phyloP scores from a whole-genome alignment of 1,284 basidiomycete genomes.

The Boletus smithii region DNA sequence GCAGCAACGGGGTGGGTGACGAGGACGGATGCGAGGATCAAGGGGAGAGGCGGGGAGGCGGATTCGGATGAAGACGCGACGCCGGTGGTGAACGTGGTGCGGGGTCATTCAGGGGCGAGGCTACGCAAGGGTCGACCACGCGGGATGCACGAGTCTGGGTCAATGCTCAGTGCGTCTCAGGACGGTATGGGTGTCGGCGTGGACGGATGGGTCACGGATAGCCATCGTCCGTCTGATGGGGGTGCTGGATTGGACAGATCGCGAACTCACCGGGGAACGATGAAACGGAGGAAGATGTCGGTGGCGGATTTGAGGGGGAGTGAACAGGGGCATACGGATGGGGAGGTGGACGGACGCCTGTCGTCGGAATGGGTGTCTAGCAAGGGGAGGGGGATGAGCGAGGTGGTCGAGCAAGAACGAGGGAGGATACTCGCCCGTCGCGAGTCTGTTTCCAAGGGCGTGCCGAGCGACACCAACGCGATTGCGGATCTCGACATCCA shows the following conservation, averaged over 20 bases:
- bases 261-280: slow-evolving; percentile 4
- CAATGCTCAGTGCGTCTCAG: background rate
- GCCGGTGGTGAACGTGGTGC: background rate
- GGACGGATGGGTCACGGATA: slow-evolving; percentile 29
- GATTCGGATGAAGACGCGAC: slow-evolving; percentile 18
- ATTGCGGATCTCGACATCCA: background rate
- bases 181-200: too few relatives aligned
- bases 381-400: background rate
- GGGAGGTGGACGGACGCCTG: slow-evolving; percentile 18
- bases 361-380: too few relatives aligned
- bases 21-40: slow-evolving; percentile 27
- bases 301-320: slow-evolving; percentile 27
- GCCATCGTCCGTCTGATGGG: too few relatives aligned
- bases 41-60: background rate
- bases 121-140: slow-evolving; percentile 27
- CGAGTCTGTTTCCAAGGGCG: background rate
- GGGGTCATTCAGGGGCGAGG: slow-evolving; percentile 14
- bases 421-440: background rate
- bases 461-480: too few relatives aligned
- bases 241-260: background rate
- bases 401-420: background rate
- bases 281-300: slow-evolving; percentile 17
- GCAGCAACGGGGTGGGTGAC: slow-evolving; percentile 25
- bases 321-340: slow-evolving; percentile 30
- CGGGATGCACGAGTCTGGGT: background rate